Percentiles rank a stretch among this genome's conserved stretches.
These are phyloP conservation scores for Solanum tarijense DNA, from an alignment of 257 asterid species.

Conservation along the genomic window DNA sequence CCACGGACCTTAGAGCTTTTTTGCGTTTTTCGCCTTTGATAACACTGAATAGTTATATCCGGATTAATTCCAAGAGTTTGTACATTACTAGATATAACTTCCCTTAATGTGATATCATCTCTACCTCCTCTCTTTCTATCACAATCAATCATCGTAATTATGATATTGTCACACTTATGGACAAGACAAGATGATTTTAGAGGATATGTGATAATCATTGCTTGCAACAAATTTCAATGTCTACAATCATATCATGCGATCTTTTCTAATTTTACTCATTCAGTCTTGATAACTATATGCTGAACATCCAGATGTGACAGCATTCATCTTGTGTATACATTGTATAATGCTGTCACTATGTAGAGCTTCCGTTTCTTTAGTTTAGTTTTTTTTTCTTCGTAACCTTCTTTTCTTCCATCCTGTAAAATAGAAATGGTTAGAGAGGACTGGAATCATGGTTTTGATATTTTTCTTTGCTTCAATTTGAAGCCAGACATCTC, in stretches of 20 bases:
- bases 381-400: neutral
- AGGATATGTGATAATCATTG: neutral
- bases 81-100: neutral
- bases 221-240: no score
- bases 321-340: neutral
- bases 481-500: neutral
- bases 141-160: neutral
- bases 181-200: neutral
- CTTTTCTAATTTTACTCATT: neutral
- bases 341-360: neutral
- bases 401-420: neutral
- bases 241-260: neutral
- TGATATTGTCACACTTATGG: neutral
- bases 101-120: neutral
- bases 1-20: no score
- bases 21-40: no score
- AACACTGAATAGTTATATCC: neutral
- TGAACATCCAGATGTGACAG: neutral
- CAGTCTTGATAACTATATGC: neutral
- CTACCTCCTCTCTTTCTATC: neutral
- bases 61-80: neutral
- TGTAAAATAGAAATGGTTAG: neutral
- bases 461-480: neutral
- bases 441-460: neutral
- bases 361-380: neutral